A percentile compares a stretch with the other conserved stretches of the same genome.
phyloP scores from a whole-genome alignment of 805 yeast genomes.

The Teunomyces panamensis region DNA sequence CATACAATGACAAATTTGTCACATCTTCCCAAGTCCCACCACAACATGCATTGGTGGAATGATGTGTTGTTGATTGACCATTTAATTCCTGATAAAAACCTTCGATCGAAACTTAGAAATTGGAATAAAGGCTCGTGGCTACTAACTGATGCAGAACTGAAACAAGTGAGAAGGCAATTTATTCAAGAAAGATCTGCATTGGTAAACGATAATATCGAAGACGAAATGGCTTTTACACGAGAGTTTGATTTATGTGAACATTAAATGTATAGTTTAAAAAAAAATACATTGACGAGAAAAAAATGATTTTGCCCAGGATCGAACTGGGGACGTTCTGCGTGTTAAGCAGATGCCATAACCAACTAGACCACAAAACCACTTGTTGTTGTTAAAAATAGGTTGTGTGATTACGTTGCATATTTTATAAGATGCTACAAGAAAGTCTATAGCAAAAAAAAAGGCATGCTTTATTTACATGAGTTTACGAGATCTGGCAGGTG shows the following conservation, averaged over 20 bases:
- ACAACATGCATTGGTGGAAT: slow-evolving; percentile 31
- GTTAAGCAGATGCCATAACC: slow-evolving; percentile 99
- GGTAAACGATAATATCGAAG: background rate
- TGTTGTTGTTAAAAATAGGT: background rate
- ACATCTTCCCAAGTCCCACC: slow-evolving; percentile 35
- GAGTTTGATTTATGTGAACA: background rate
- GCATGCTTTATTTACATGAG: no score
- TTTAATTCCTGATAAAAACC: slow-evolving; percentile 5
- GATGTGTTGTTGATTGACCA: slow-evolving; percentile 8
- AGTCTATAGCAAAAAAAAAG: background rate
- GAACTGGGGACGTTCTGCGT: slow-evolving; percentile 99
- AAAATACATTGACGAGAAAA: background rate
- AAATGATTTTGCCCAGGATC: slow-evolving; percentile 99
- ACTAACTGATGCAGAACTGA: no score
- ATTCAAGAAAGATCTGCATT: no score
- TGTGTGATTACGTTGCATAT: background rate
- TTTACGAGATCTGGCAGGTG: no score
- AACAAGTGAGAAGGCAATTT: no score
- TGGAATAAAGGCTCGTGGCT: background rate
- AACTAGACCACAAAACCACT: slow-evolving; percentile 96
- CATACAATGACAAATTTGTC: slow-evolving; percentile 23
- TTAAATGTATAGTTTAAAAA: background rate
- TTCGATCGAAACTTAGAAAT: no score
- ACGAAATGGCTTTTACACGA: background rate
- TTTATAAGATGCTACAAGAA: background rate